Percentiles rank a stretch among this genome's conserved stretches.
Conservation (phyloP, 495 filamentous ascomycete species). For the Penicillium arizonense region DNA sequence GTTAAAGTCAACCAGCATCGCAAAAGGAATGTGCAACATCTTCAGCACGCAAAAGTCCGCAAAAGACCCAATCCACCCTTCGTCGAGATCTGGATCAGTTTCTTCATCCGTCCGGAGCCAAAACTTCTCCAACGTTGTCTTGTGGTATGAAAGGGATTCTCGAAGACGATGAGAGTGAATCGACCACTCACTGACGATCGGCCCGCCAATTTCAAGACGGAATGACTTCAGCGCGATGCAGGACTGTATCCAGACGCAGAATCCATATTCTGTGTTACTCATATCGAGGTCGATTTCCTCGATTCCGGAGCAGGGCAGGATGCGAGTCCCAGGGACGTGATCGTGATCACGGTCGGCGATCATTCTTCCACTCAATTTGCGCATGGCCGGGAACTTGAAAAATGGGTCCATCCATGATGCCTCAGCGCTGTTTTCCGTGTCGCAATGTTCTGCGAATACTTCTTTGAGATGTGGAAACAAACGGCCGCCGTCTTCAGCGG, state of each 20-base stretch:
- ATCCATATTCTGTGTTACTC: background rate
- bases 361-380: background rate
- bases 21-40: too few species aligned
- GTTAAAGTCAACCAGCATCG: too few species aligned
- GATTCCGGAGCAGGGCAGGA: background rate
- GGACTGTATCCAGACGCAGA: background rate
- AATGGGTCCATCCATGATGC: background rate
- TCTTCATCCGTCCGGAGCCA: too few species aligned
- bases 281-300: background rate
- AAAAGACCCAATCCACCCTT: too few species aligned
- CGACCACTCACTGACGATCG: background rate
- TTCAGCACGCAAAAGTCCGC: too few species aligned
- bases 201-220: background rate
- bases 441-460: background rate
- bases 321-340: background rate
- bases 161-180: background rate
- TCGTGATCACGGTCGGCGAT: background rate
- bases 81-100: too few species aligned
- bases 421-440: background rate
- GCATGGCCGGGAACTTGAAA: background rate
- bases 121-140: too few species aligned
- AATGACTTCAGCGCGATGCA: background rate
- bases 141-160: background rate
- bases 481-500: background rate
- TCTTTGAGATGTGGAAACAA: background rate